Conservation (phyloP, 1,139 yeast genomes). For the Yamadazyma oceani region DNA sequence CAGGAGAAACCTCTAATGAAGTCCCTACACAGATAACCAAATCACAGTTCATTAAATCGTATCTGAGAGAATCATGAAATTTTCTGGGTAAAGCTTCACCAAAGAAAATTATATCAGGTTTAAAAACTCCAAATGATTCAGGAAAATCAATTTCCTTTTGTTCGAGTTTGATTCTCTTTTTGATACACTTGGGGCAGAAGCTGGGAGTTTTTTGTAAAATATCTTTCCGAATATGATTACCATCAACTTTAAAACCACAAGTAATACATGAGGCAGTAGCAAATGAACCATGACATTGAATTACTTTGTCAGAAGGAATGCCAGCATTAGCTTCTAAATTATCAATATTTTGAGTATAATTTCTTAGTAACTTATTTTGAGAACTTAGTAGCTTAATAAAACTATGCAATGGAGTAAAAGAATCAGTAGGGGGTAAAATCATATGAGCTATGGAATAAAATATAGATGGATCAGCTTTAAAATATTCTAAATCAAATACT, state of each 20-base stretch:
- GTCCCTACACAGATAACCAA: constrained; percentile 87
- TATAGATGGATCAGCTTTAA: constrained; percentile 74
- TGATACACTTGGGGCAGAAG: constrained; percentile 66
- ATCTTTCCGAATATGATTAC: constrained; percentile 62
- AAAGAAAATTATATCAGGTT: constrained; percentile 94
- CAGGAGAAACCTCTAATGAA: constrained; percentile 93
- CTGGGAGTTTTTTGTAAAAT: constrained; percentile 66
- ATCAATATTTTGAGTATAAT: constrained; percentile 94
- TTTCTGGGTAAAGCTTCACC: constrained; percentile 83
- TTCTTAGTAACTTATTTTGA: constrained; percentile 76
- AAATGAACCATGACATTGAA: constrained; percentile 96
- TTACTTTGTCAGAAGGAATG: constrained; percentile 62
- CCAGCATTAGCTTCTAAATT: constrained; percentile 88
- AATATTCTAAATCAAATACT: constrained; percentile 77
- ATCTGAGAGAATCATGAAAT: constrained; percentile 62
- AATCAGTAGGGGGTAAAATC: constrained; percentile 75
- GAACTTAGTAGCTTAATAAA: constrained; percentile 76
- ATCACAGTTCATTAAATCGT: constrained; percentile 71
- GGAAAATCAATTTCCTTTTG: constrained; percentile 29
- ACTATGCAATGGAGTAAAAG: constrained; percentile 83
- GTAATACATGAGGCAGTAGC: constrained; percentile 88
- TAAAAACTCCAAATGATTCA: constrained; percentile 77
- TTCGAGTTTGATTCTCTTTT: constrained; percentile 36
- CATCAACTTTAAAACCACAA: constrained; percentile 68
- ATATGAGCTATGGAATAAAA: constrained; percentile 88